Base-by-base conservation (phyloP, 805 yeast genomes). In the Saccharomycopsis capsularis region DNA sequence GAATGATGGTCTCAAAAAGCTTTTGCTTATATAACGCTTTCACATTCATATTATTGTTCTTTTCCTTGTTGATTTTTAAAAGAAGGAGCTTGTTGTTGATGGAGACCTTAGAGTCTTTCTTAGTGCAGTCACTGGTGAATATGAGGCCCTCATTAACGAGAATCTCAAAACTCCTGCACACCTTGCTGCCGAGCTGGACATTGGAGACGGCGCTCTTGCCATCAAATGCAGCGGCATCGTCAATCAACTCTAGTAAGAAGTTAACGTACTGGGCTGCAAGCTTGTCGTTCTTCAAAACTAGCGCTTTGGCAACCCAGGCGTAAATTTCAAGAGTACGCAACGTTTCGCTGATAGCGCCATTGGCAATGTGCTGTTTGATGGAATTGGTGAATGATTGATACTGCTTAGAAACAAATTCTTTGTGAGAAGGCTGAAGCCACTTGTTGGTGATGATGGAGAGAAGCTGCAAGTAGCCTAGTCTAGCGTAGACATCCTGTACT, bases 11-110 rank as follows among this genome's bases (percentile, higher is more conserved):
- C 51, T 78, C 77, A 60, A 88, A 87, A 23, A 86, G 71, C 55
- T 81, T 81, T 60, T 93, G 99, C 60, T 88, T 88, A 71, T 84
- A 87, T 22, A 93, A 69, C 40, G 76, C 63, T 51, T 85, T 50
- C 7, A 35, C 29, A 18, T 32, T 40, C n/a, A 46, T 23, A 40
- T 50, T 46, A 27, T 42, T 24, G 37, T 42, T 43, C 29, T 30
- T 36, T 15, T 32, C 38, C 6, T 41, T 40, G 4, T 24, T 37
- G 2, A 22, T 19, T 29, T 25, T 18, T 18, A 43, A 23, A 16
- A 15, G 42, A 19, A 19, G n/a, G 9, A 30, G 25, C 11, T 22
- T 22, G 4, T 42, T 42, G 13, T 19, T 18, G 15, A 32, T n/a
- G 3, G 5, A 30, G 15, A 7, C 21, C 4, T 24, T 27, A 13